Conservation (phyloP, 768 basidiomycete genomes). For the Calvatia gigantea region DNA sequence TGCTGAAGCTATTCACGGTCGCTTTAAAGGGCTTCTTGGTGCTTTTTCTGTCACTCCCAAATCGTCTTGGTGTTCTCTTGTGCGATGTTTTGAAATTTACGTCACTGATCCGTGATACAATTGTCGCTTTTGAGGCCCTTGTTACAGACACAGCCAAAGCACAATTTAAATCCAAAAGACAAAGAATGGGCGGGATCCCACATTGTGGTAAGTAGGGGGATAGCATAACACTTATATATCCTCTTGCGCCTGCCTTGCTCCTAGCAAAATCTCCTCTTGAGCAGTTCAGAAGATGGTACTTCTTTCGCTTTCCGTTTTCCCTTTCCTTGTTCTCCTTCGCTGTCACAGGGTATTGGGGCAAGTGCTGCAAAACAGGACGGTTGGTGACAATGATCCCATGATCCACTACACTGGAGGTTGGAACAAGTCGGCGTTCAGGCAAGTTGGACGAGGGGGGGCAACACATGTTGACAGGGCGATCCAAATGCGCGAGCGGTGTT, state of each 20-base stretch:
- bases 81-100: not conserved
- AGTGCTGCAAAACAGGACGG: constrained; percentile 2
- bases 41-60: not conserved
- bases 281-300: not conserved
- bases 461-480: not conserved
- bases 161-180: not conserved
- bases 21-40: not conserved
- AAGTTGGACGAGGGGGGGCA: not conserved
- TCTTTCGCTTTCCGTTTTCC: not conserved
- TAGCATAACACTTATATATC: not conserved
- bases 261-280: not conserved
- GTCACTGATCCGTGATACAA: not conserved
- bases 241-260: not conserved
- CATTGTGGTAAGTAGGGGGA: not conserved
- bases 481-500: constrained; percentile 8
- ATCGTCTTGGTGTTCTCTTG: not conserved
- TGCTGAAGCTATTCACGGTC: not conserved
- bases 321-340: not conserved
- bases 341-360: not conserved
- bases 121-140: not conserved
- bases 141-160: not conserved
- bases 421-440: not conserved
- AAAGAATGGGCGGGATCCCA: not conserved
- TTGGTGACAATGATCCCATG: constrained; percentile 3
- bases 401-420: constrained; percentile 2